These are phyloP conservation scores for Crithidia acanthocephali DNA, from an alignment of 208 protist genomes.

Conservation along the genomic window DNA sequence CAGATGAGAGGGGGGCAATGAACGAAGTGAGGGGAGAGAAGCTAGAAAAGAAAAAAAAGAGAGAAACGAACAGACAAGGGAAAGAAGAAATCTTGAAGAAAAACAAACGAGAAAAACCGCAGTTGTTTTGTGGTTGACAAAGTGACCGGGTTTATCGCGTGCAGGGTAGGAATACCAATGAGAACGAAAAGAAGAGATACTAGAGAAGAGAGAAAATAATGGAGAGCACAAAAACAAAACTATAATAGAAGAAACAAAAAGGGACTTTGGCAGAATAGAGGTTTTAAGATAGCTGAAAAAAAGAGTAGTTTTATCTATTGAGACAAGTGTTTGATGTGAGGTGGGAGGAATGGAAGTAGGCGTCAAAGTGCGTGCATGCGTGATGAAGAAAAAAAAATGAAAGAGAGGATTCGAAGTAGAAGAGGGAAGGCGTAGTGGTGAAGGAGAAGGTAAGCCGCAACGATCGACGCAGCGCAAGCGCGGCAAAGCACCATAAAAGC, in stretches of 20 bases:
- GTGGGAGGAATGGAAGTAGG: not conserved
- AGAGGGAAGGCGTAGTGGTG: not conserved
- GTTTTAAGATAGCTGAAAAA: not conserved
- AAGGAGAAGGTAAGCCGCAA: not conserved
- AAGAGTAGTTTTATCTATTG: not conserved
- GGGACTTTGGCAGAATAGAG: slow-evolving; percentile 1
- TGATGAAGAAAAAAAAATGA: not conserved
- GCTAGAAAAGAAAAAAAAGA: slow-evolving; percentile 5
- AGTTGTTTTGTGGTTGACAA: not conserved
- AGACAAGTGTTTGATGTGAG: not conserved
- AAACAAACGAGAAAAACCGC: not conserved
- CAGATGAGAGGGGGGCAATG: slow-evolving; percentile 11
- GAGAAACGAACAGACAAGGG: not conserved
- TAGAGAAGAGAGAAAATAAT: slow-evolving; percentile 1
- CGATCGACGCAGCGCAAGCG: too few relatives aligned
- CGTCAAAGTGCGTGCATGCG: not conserved
- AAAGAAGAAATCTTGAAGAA: slow-evolving; percentile 1
- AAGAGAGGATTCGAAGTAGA: not conserved
- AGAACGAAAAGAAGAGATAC: not conserved
- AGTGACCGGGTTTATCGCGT: not conserved
- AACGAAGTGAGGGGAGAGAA: slow-evolving; percentile 10
- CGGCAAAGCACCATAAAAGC: too few relatives aligned
- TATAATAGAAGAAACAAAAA: slow-evolving; percentile 1
- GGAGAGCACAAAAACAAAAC: not conserved
- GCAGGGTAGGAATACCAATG: slow-evolving; percentile 2